Evolutionary conservation across 768 basidiomycete genomes (phyloP), one percentile per base, ranked within the genome.

Genomic region (Phlebiopsis flavidoalba): DNA sequence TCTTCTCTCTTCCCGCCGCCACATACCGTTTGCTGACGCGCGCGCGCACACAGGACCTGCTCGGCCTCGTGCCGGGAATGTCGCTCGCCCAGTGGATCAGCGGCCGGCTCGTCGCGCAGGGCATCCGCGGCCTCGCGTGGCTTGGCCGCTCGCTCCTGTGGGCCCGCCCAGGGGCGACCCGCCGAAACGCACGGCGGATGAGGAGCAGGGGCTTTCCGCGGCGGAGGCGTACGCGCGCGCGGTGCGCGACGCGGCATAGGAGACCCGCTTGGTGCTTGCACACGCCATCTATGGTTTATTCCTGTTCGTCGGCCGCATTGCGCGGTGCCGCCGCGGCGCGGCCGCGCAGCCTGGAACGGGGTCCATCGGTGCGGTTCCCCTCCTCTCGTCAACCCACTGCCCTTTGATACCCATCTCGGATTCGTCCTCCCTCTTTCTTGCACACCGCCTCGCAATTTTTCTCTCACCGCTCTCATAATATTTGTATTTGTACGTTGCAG

Each of bases 11-110:
- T 53, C 1, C 17, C 43, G 50, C 19, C 21, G 19, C 36, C 46
- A 52, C 47, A 17, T 7, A 10, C 36, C 8, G 52, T 3, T 48
- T 17, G 19, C 26, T 53, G 37, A 40, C 33, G 15, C 21, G 31
- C 17, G 8, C 19, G 31, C 17, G 14, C 14, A 10, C 3, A 46
- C 22, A 70, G 67, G 91, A 93, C 69, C 76, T 93, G 60, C 76
- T 91, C 67, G 84, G 85, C 40, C 80, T 91, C 45, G 69, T 91
- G 8, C 90, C 90, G 3, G 89, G 89, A 3, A 79, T 84, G 61
- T 80, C 83, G 8, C 72, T 87, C 48, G 80, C 81, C 0, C 83
- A 89, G 63, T 92, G 89, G 88, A 76, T 91, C 53, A 78, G 79
- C 51, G 80, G 84, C 52, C 79, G 90, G 52, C 71, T 88, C 26